These are phyloP conservation scores for Inonotus hispidus DNA, from an alignment of 1,284 basidiomycete species.

Conservation along the genomic window DNA sequence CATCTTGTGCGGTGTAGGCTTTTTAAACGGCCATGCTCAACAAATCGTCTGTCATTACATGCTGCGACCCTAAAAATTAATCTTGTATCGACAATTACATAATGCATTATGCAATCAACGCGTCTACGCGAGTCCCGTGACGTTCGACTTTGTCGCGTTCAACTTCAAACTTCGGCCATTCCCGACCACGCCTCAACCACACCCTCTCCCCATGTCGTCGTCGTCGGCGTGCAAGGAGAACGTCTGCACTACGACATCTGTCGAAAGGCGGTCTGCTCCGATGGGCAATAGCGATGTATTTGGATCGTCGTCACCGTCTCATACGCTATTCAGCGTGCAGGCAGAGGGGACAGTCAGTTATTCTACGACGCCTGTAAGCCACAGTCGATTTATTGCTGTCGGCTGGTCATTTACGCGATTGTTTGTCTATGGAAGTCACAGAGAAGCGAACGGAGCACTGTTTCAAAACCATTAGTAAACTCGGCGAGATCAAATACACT, in stretches of 20 bases:
- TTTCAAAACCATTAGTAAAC: slow-evolving; percentile 9
- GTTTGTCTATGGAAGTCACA: background rate
- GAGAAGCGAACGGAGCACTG: slow-evolving; percentile 4
- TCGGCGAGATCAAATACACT: slow-evolving; percentile 11
- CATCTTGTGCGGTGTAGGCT: too few relatives aligned
- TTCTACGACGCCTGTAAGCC: slow-evolving; percentile 3
- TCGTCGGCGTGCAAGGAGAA: slow-evolving; percentile 15
- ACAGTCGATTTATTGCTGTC: background rate
- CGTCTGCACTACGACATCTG: background rate
- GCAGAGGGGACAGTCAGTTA: slow-evolving; percentile 11
- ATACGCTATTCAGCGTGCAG: slow-evolving; percentile 13
- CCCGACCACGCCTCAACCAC: background rate
- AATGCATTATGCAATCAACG: background rate
- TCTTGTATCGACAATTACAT: too few relatives aligned
- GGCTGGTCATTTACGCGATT: background rate
- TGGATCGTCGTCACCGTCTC: background rate
- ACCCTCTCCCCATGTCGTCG: slow-evolving; percentile 7
- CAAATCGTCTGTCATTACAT: too few relatives aligned
- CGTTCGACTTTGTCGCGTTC: background rate
- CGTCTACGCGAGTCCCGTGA: slow-evolving; percentile 1
- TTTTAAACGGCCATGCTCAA: too few relatives aligned
- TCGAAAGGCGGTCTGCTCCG: background rate
- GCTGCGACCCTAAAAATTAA: background rate
- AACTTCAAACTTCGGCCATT: background rate
- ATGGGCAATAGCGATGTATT: slow-evolving; percentile 5